Evolutionary conservation across 2,329 filamentous ascomycete species (phyloP), one percentile per base, ranked within the genome.

Genomic region (Chalara sp.): DNA sequence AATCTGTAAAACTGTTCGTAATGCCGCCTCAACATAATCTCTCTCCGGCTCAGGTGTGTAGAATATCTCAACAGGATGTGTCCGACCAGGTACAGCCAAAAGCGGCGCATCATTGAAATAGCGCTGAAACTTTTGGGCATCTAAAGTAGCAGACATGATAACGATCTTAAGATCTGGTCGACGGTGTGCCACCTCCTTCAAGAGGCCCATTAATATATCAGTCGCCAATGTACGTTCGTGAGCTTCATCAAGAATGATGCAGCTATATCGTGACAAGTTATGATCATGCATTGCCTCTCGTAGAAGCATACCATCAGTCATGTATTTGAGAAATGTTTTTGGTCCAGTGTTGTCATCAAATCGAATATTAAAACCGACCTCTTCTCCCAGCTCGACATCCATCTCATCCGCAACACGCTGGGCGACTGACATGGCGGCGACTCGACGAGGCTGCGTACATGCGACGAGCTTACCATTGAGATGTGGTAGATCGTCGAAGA

Each of bases 251-350:
- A 99, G 85, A 70, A 99, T 97, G 67, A 99, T 97, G 63, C 89
- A 95, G 75, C 89, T 93, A 73, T 99, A 99, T 49, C 91, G 87
- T 47, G 80, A 85, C 72, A 99, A 81, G 61, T 95, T 81, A 65
- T 91, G 88, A 68, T 99, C 93, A 70, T 96, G 85, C 84, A 99
- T 95, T 51, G 93, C 91, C 72, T 99, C 93, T 64, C 93, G 79
- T 64, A 97, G 78, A 63, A 99, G 83, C 86, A 99, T 97, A 81
- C 95, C 95, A 66, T 99, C 93, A 43, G 95, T 99, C 93, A 99
- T 99, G 76, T 99, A 99, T 76, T 99, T 99, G 67, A 99, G 81
- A 54, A 95, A 81, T 1, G 93, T 99, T 69, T 88, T 90, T 52
- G 83, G 81, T 47, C 87, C 81, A 1, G 93, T 97, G 73, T 84